phyloP scores from a whole-genome alignment of 2,329 filamentous ascomycete species.

The Sclerotinia borealis region DNA sequence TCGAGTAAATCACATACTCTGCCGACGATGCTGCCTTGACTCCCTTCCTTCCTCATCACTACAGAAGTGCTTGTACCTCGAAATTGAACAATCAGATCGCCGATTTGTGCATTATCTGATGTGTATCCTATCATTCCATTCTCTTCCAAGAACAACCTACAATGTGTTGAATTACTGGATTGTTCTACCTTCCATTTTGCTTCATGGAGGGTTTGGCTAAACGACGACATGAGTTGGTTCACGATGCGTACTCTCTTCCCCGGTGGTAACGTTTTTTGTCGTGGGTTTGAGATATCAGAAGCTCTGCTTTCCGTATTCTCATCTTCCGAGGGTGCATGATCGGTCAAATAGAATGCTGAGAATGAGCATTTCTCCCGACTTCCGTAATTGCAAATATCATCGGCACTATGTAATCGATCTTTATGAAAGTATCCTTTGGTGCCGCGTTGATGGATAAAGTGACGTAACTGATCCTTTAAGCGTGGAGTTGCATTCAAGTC shows the following conservation, averaged over 20 bases:
- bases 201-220: constrained; percentile 6
- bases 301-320: background rate
- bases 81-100: constrained; percentile 1
- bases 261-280: constrained; percentile 2
- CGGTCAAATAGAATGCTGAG: background rate
- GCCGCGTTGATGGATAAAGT: constrained; percentile 1
- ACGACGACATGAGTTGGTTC: background rate
- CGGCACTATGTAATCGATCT: background rate
- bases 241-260: constrained; percentile 1
- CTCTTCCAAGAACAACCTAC: constrained; percentile 8
- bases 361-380: background rate
- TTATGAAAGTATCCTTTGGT: background rate
- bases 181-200: constrained; percentile 6
- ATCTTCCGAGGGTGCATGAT: background rate
- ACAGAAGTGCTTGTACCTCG: background rate
- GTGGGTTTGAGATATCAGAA: background rate
- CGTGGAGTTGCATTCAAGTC: constrained; percentile 1
- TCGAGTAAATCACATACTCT: constrained; percentile 1
- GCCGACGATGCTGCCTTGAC: background rate
- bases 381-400: constrained; percentile 3
- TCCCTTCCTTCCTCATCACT: background rate
- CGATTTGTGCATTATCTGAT: background rate
- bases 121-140: constrained; percentile 11
- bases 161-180: background rate
- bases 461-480: constrained; percentile 1